These are phyloP conservation scores for Mitragyna speciosa DNA, from an alignment of 257 asterid genomes.

Conservation along the genomic window DNA sequence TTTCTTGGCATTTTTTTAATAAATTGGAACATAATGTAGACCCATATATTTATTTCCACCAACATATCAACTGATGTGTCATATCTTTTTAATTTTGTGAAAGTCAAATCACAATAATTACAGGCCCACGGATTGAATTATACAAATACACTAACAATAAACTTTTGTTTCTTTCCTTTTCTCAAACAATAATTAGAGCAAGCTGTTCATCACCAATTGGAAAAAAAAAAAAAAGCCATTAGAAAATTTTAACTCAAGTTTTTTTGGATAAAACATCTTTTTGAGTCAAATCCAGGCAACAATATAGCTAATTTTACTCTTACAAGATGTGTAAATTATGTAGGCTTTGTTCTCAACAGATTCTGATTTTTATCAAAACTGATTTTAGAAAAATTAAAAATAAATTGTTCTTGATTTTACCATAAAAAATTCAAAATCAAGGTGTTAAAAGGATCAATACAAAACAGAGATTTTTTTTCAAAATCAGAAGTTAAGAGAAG, in stretches of 20 bases:
- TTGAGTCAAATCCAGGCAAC: background rate
- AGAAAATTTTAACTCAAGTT: too few relatives aligned
- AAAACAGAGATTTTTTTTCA: too few relatives aligned
- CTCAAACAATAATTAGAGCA: background rate
- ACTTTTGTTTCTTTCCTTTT: background rate
- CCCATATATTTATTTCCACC: constrained; percentile 7
- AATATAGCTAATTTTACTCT: too few relatives aligned
- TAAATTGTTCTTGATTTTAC: too few relatives aligned
- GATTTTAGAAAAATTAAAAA: too few relatives aligned
- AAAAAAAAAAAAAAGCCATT: background rate
- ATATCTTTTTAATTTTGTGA: background rate
- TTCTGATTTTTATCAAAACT: too few relatives aligned
- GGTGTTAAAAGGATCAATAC: too few relatives aligned
- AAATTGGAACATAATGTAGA: background rate
- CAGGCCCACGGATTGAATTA: constrained; percentile 2
- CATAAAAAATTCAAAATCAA: too few relatives aligned
- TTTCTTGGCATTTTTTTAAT: background rate
- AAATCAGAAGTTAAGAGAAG: too few relatives aligned
- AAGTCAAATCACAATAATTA: constrained; percentile 19
- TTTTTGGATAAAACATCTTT: background rate
- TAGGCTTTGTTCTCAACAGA: background rate
- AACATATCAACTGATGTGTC: background rate
- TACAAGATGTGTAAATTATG: background rate
- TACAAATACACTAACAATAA: background rate
- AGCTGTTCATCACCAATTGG: background rate